Evolutionary conservation across 805 yeast species (phyloP), one percentile per base, ranked within the genome.

Genomic region (Candida vaughaniae): DNA sequence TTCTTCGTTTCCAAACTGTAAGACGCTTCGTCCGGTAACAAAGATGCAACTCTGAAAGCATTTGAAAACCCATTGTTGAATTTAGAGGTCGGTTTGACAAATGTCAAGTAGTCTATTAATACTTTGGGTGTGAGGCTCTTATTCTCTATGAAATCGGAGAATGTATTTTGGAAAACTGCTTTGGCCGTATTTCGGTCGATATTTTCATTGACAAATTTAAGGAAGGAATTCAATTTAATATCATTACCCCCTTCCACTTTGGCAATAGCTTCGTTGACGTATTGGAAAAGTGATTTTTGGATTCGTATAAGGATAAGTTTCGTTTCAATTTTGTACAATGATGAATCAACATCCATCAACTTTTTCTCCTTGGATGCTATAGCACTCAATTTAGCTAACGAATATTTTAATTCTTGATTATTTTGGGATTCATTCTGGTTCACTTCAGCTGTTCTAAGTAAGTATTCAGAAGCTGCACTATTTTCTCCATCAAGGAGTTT

Each of bases 321-420:
- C 22, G 64, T 63, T 45, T 82, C 82, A 20, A 83, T 71, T 6
- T 69, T 71, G 12, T 52, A 53, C 6, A 78, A 36, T 3, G 58
- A 35, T 2, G 58, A 61, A 3, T 49, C 55, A 11, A 42, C 44
- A 17, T 38, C 41, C 10, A 31, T 48, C 4, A 4, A 14, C 3
- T n/a, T 16, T 41, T 29, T 25, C 7, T 32, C 12, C 11, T 42
- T 33, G 1, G 69, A 55, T 0, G 80, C 80, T 14, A 85, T 51
- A 1, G 77, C 66, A 2, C 86, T 62, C 16, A 89, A 58, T 55
- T 88, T 88, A 2, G 95, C 90, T 33, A 88, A 58, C 39, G 87
- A 82, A 41, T 80, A 68, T 45, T 79, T 79, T 16, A 83, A 49
- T 47, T 73, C 77, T 48, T 73, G 74, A 46, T 71, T 73, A 9